phyloP scores from a whole-genome alignment of 306 rosid genomes.

The Ziziphus jujuba region DNA sequence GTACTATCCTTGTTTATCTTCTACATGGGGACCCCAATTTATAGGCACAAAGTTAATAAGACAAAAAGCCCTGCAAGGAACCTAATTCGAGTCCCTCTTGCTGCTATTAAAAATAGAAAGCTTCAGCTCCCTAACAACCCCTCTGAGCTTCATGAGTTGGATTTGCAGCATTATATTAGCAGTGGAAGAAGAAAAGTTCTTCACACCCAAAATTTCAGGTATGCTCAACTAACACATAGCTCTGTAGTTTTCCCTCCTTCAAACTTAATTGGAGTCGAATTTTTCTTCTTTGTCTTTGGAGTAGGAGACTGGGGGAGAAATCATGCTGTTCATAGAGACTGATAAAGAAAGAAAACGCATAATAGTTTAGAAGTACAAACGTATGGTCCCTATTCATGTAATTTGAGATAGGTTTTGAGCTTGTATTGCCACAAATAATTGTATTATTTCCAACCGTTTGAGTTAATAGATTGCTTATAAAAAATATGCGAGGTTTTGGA shows the following conservation, averaged over 20 bases:
- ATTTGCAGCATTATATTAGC: slow-evolving; percentile 36
- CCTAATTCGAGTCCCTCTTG: slow-evolving; percentile 37
- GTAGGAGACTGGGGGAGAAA: too few species aligned
- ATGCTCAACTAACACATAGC: neutral
- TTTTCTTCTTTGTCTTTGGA: too few species aligned
- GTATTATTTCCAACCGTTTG: too few species aligned
- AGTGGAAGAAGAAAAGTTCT: slow-evolving; percentile 46
- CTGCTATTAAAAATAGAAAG: slow-evolving; percentile 54
- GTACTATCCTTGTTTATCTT: slow-evolving; percentile 45
- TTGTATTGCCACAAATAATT: too few species aligned
- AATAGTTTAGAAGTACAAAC: too few species aligned
- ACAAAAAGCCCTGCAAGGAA: slow-evolving; percentile 42
- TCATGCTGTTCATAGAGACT: too few species aligned
- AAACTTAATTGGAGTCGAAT: neutral
- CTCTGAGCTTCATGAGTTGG: slow-evolving; percentile 57
- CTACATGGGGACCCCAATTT: slow-evolving; percentile 57
- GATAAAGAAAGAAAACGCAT: too few species aligned
- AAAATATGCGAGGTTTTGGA: too few species aligned
- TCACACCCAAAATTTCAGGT: slow-evolving; percentile 67
- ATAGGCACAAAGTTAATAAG: slow-evolving; percentile 60
- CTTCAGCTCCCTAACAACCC: slow-evolving; percentile 45
- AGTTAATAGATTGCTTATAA: too few species aligned
- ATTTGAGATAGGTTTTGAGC: too few species aligned
- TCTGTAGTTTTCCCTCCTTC: neutral
- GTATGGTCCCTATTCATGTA: too few species aligned